Percentiles rank a stretch among this genome's conserved stretches.
phyloP scores from a whole-genome alignment of 495 filamentous ascomycete species.

The Penicillium egyptiacum region DNA sequence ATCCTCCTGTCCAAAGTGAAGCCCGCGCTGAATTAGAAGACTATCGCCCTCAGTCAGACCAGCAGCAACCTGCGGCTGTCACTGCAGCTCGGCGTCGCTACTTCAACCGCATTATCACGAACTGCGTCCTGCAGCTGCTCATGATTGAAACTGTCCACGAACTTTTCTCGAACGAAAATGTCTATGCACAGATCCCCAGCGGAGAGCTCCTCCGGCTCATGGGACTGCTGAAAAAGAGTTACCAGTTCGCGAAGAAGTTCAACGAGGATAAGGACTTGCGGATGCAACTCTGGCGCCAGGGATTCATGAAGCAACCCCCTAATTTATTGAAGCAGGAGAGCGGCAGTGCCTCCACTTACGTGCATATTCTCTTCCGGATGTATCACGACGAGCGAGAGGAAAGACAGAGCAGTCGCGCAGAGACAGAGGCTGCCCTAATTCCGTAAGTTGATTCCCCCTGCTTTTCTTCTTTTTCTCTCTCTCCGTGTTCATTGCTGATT shows the following conservation, averaged over 20 bases:
- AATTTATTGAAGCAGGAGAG: conserved; percentile 98
- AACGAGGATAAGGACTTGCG: conserved; percentile 95
- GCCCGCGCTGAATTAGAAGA: conserved; percentile 71
- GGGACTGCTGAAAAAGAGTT: conserved; percentile 89
- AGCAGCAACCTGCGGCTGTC: conserved; percentile 86
- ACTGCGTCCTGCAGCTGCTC: conserved; percentile 92
- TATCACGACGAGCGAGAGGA: conserved; percentile 87
- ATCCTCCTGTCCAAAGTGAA: conserved; percentile 38
- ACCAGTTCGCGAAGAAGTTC: conserved; percentile 93
- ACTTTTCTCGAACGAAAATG: conserved; percentile 93
- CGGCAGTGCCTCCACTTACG: conserved; percentile 88
- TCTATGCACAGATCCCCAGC: conserved; percentile 91
- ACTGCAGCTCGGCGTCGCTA: conserved; percentile 91
- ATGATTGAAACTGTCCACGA: conserved; percentile 99
- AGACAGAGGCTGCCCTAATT: conserved; percentile 88
- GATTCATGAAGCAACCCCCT: conserved; percentile 99
- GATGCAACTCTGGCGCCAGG: conserved; percentile 92
- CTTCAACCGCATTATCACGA: conserved; percentile 99
- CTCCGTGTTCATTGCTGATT: conserved; percentile 14
- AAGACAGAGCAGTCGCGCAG: conserved; percentile 68
- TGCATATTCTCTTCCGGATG: conserved; percentile 93
- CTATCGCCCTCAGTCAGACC: conserved; percentile 68
- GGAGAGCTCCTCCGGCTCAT: conserved; percentile 86
- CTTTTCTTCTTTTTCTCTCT: neutral
- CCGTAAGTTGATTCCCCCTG: conserved; percentile 56